A percentile compares a stretch with the other conserved stretches of the same genome.
These are phyloP conservation scores for Chloromonas sp. DNA, from an alignment of 163 green algal genomes.

Conservation along the genomic window DNA sequence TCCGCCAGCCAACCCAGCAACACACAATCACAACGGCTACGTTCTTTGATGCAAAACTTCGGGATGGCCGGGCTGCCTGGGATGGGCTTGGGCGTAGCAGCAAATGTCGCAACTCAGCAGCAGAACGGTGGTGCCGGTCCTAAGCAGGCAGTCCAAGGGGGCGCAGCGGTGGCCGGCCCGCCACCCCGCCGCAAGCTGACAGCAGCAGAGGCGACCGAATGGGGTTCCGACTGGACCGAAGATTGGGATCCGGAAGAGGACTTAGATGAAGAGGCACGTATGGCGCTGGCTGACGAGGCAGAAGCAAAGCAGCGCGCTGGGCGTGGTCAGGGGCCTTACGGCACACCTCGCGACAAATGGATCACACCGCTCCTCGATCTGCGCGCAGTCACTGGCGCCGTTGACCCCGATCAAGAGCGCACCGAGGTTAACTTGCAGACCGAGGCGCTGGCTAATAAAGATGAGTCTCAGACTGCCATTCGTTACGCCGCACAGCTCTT, in stretches of 20 bases:
- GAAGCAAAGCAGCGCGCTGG: slow-evolving; percentile 13
- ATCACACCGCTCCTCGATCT: slow-evolving; percentile 55
- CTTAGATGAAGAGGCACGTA: slow-evolving; percentile 21
- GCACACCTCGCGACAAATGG: slow-evolving; percentile 50
- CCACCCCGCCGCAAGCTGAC: not conserved
- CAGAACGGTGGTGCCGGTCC: too few relatives aligned
- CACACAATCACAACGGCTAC: not conserved
- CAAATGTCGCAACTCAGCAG: not conserved
- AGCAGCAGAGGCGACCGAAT: not conserved
- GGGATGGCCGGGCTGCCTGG: slow-evolving; percentile 1
- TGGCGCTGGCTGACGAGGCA: not conserved
- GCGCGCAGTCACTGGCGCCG: slow-evolving; percentile 33
- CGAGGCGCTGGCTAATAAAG: slow-evolving; percentile 66
- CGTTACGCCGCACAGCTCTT: slow-evolving; percentile 30
- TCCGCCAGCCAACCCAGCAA: not conserved
- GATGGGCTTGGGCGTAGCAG: slow-evolving; percentile 1
- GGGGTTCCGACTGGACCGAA: slow-evolving; percentile 27
- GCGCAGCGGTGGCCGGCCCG: not conserved
- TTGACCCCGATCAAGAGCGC: slow-evolving; percentile 47
- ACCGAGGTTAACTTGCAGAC: slow-evolving; percentile 22
- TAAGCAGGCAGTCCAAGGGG: not conserved
- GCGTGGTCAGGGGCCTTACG: slow-evolving; percentile 1
- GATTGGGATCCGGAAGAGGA: slow-evolving; percentile 49
- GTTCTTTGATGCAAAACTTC: slow-evolving; percentile 3
- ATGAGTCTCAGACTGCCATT: slow-evolving; percentile 58